These are phyloP conservation scores for Dictyostelium discoideum DNA, from an alignment of 78 protist species.

Conservation along the genomic window dicty_2.7 NC_007088.5:2987001-2987500, in stretches of 20 bases:
- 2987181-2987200: constrained; percentile 46
- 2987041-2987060: constrained; percentile 15
- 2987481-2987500: no score
- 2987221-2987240: not conserved
- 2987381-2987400: no score
- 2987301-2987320: no score
- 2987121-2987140: constrained; percentile 59
- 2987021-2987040: constrained; percentile 44
- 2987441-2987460: no score
- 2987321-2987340: no score
- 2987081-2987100: not conserved
- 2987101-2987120: constrained; percentile 51
- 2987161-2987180: constrained; percentile 57
- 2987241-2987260: not conserved
- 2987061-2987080: not conserved
- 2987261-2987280: not conserved
- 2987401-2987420: no score
- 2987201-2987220: constrained; percentile 13
- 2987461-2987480: no score
- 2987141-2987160: constrained; percentile 55
- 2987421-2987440: no score
- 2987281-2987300: no score
- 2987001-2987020: constrained; percentile 3
- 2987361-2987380: no score
- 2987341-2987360: no score